Percentiles rank a stretch among this genome's conserved stretches.
Evolutionary conservation across 805 yeast genomes (phyloP).

Genomic region (Candida endomychidarum): DNA sequence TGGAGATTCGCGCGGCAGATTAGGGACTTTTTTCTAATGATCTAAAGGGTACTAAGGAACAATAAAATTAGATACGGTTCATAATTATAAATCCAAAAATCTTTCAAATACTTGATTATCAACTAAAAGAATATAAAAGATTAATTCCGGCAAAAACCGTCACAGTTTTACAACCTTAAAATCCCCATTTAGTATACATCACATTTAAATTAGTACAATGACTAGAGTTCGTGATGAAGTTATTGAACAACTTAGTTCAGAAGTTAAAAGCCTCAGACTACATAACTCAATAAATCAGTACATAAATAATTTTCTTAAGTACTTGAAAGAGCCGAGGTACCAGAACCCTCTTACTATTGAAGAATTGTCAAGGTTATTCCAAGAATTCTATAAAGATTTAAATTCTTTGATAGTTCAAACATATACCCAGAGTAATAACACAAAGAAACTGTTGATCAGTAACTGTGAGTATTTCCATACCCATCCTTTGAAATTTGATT

Average conservation of each 20-base stretch:
- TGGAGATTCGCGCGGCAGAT: slow-evolving; percentile 2
- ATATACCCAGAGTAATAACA: slow-evolving; percentile 39
- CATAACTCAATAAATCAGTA: slow-evolving; percentile 8
- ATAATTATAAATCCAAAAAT: too few species aligned
- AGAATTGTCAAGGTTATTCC: slow-evolving; percentile 36
- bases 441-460: slow-evolving; percentile 38
- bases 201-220: too few species aligned
- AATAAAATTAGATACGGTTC: too few species aligned
- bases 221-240: neutral
- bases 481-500: slow-evolving; percentile 35
- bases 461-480: slow-evolving; percentile 27
- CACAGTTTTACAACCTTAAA: too few species aligned
- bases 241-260: neutral
- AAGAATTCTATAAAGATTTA: slow-evolving; percentile 38
- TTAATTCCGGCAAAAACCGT: too few species aligned
- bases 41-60: too few species aligned
- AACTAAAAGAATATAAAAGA: too few species aligned
- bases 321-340: slow-evolving; percentile 44
- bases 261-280: neutral
- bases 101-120: too few species aligned
- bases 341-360: slow-evolving; percentile 38
- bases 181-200: too few species aligned
- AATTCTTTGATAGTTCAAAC: slow-evolving; percentile 31
- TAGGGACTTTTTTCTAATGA: slow-evolving; percentile 5
- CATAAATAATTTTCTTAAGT: slow-evolving; percentile 20